A percentile compares a stretch with the other conserved stretches of the same genome.
These are phyloP conservation scores for Rhodotorula sp. DNA, from an alignment of 1,284 basidiomycete genomes.

Conservation along the genomic window DNA sequence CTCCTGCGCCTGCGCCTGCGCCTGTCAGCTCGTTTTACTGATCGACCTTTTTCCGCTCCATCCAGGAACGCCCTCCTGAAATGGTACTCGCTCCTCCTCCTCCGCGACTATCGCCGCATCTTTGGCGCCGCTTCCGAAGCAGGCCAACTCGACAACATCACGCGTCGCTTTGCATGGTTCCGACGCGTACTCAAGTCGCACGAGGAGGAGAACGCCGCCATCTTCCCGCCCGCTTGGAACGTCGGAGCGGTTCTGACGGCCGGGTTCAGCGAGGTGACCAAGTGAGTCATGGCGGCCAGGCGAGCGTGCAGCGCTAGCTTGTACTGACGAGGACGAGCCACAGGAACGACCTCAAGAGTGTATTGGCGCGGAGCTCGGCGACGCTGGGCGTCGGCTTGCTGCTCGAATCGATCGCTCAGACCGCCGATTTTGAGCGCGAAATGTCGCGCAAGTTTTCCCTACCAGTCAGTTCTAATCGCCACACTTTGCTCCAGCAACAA, in stretches of 20 bases:
- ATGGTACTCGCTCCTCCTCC: conserved; percentile 82
- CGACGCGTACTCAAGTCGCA: conserved; percentile 81
- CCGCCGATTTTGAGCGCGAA: conserved; percentile 77
- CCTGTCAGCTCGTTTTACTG: not conserved
- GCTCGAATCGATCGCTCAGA: conserved; percentile 78
- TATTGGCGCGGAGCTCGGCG: conserved; percentile 44
- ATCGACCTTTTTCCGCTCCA: not conserved
- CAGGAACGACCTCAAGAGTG: conserved; percentile 53
- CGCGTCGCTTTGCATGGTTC: conserved; percentile 94
- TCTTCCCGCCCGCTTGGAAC: conserved; percentile 80
- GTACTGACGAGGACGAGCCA: not conserved
- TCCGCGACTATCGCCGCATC: conserved; percentile 95
- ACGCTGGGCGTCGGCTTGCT: conserved; percentile 68
- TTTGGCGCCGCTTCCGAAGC: conserved; percentile 88
- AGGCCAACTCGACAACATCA: conserved; percentile 92
- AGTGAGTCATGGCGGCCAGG: conserved; percentile 53
- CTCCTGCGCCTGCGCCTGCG: not conserved
- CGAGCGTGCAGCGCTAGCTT: not conserved
- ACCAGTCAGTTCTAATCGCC: conserved; percentile 57
- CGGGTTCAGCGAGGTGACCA: conserved; percentile 81
- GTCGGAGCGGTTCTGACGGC: conserved; percentile 74
- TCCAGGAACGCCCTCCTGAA: conserved; percentile 68
- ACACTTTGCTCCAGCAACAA: too few species aligned
- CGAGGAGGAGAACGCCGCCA: conserved; percentile 63
- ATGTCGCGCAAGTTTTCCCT: conserved; percentile 54